Conservation (phyloP, 805 yeast species). For the Wickerhamiella parazyma region DNA sequence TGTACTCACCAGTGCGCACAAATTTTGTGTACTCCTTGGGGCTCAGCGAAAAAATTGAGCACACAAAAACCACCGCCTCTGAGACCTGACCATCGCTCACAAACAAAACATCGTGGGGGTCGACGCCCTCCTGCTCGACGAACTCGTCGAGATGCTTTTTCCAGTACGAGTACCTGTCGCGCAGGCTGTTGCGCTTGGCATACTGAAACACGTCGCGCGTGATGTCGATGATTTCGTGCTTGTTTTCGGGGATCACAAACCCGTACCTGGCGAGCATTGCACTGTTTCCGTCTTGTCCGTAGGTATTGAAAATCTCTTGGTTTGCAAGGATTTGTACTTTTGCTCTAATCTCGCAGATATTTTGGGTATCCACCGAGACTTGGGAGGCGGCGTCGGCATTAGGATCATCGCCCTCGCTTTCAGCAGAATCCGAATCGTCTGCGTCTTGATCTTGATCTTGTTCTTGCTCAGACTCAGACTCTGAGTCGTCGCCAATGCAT, state of each 20-base stretch:
- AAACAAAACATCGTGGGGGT: conserved; percentile 3
- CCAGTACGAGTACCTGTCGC: conserved; percentile 32
- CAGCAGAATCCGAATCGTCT: conserved; percentile 21
- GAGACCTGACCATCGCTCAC: conserved; percentile 3
- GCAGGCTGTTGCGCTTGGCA: conserved; percentile 22
- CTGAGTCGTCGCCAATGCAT: conserved; percentile 22
- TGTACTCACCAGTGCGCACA: conserved; percentile 10
- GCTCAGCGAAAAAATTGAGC: conserved; percentile 3
- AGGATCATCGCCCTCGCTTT: conserved; percentile 18
- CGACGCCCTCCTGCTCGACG: conserved; percentile 5
- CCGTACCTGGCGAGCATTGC: conserved; percentile 66
- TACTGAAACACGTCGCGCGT: conserved; percentile 35
- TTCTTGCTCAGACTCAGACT: conserved; percentile 17
- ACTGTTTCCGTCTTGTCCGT: conserved; percentile 61
- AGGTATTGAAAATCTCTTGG: conserved; percentile 65
- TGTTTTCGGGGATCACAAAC: conserved; percentile 44
- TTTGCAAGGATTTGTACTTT: conserved; percentile 32
- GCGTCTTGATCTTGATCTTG: conserved; percentile 20
- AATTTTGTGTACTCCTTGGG: conserved; percentile 12
- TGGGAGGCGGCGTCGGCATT: conserved; percentile 20
- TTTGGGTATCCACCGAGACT: conserved; percentile 15
- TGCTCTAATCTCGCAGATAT: conserved; percentile 58
- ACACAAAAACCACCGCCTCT: conserved; percentile 1
- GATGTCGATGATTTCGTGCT: conserved; percentile 44
- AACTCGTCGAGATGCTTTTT: conserved; percentile 25